Percentiles rank a stretch among this genome's conserved stretches.
phyloP scores from a whole-genome alignment of 345 rosid genomes.

The Citrus sp. region DNA sequence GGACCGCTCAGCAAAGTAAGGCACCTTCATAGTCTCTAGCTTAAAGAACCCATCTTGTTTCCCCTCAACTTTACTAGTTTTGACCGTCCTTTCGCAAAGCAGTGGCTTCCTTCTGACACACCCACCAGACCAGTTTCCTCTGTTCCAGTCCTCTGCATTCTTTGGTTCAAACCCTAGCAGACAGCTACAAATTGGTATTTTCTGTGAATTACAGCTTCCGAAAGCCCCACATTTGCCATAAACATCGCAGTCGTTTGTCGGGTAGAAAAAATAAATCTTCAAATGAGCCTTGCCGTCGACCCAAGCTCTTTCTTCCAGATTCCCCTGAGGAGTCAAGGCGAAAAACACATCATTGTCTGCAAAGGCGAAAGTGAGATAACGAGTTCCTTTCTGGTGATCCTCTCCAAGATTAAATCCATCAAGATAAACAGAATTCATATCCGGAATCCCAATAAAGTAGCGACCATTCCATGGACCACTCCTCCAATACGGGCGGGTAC shows the following conservation, averaged over 20 bases:
- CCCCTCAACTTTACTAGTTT: slow-evolving; percentile 17
- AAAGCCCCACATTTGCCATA: slow-evolving; percentile 51
- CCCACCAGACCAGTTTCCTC: slow-evolving; percentile 44
- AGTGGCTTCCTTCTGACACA: slow-evolving; percentile 37
- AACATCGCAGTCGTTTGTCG: slow-evolving; percentile 30
- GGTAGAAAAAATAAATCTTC: background rate
- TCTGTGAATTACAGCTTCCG: slow-evolving; percentile 31
- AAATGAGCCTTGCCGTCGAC: slow-evolving; percentile 15
- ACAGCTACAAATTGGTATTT: slow-evolving; percentile 45
- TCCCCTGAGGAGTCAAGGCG: slow-evolving; percentile 38
- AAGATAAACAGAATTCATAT: slow-evolving; percentile 23
- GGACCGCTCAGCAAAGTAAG: slow-evolving; percentile 29
- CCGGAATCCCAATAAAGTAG: slow-evolving; percentile 12
- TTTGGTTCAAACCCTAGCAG: slow-evolving; percentile 48
- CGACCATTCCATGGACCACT: slow-evolving; percentile 42
- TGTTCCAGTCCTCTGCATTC: slow-evolving; percentile 36
- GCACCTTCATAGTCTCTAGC: slow-evolving; percentile 37
- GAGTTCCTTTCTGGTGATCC: slow-evolving; percentile 21
- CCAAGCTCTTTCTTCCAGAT: slow-evolving; percentile 11
- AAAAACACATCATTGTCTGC: background rate
- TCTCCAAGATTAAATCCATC: slow-evolving; percentile 20
- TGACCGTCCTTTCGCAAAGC: slow-evolving; percentile 26
- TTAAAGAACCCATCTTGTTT: slow-evolving; percentile 42
- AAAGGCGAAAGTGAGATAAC: slow-evolving; percentile 8
- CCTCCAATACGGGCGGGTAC: slow-evolving; percentile 24